Evolutionary conservation across 495 filamentous ascomycete species (phyloP), one percentile per base, ranked within the genome.

Genomic region (Alectoria sarmentosa): DNA sequence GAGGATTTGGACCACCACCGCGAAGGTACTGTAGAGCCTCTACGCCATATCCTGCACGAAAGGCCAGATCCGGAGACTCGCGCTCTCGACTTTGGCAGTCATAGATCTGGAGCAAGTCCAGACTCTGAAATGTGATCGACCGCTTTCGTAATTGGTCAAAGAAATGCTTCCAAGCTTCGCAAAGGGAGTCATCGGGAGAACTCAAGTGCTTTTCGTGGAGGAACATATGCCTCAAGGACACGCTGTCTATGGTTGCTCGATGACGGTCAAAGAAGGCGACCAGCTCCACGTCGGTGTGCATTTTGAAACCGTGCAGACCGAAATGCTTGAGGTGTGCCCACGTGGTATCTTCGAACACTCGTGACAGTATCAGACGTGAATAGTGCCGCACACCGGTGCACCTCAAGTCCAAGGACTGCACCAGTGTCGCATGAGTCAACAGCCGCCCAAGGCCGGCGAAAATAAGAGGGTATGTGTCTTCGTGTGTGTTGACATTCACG

Each of bases 311-410:
- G 10, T 55, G 17, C 4, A 55, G 52, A 17, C 52, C 52, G 14
- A 55, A n/a, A 21, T 55, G 52, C 52, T 55, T 55, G 26, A 55
- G 52, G 15, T 36, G n/a, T 23, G 14, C 17, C 52, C 52, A 55
- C 3, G 15, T 32, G 7, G 7, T 4, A 32, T 11, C 7, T 21
- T 55, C 19, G 30, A 34, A 9, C 30, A 55, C 6, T 55, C 14
- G 28, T 21, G 28, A 55, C 30, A 55, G 15, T 10, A 0, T 9
- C 8, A 55, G 52, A 7, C 2, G 28, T 34, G 28, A 4, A 2
- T 21, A 30, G 2, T 17, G 14, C 1, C 4, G 5, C 5, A 7
- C 5, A 21, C 17, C 17, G 4, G 15, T 5, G 26, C 30, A 34
- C 30, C 34, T 55, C 28, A 55, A 23, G 30, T 55, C 52, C 52